Base-by-base conservation (phyloP, 1,284 basidiomycete genomes). In the Neonothopanus nambi region DNA sequence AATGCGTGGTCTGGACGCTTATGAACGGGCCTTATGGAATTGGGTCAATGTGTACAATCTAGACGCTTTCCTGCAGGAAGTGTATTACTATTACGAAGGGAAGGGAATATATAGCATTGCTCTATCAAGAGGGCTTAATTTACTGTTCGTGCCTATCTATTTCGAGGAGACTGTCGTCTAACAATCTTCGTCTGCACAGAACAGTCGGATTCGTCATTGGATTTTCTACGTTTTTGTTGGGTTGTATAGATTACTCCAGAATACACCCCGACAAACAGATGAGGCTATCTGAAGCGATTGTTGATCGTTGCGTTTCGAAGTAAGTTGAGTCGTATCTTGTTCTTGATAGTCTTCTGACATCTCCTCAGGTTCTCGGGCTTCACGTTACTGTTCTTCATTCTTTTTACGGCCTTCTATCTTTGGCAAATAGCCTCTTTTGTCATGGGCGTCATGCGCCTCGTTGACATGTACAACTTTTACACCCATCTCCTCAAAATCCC, bases 31-130 rank as follows among this genome's bases (percentile, higher is more conserved):
- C 0, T 68, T 98, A 40, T 99, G 97, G 97, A 90, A 92, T 59
- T 99, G 97, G 97, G 93, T 97, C 57, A 99, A 99, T 67, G 93
- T 98, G 7, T 93, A 93, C 65, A 96, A 99, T 67, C 79, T 99
- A 37, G 96, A 99, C 65, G 86, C 85, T 7, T 99, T 97, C 70
- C 72, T 99, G 28, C 93, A 96, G 73, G 93, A 98, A 63, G 93
- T 93, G 38, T 99, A 99, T 69, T 79, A 81, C 48, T 99, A 98
- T 69, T 99, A 99, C 67, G 88, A 93, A 62, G 95, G 95, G 30
- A 97, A 98, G 65, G 96, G 96, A 1, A 88, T 97, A 46, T 95
- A 90, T 70, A 95, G 93, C 62, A 99, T 99, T 62, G 91, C 89
- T 3, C 78, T 99, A 15, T 81, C 91, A 4, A 81, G 91, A 47